These are phyloP conservation scores for Rhodotorula sp. DNA, from an alignment of 1,284 basidiomycete genomes.

Conservation along the genomic window DNA sequence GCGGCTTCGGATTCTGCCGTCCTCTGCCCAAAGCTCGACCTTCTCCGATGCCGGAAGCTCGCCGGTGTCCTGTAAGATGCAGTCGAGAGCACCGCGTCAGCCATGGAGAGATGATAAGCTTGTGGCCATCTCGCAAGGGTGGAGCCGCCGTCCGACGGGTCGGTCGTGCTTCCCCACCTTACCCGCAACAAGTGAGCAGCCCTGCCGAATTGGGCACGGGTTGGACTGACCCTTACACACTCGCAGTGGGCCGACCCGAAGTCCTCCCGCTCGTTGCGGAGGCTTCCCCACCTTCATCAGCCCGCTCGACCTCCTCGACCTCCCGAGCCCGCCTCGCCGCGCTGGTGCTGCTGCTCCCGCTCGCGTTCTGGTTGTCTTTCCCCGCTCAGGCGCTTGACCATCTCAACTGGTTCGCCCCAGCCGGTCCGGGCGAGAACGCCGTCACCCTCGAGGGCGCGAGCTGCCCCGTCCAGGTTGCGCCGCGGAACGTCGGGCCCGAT, in stretches of 20 bases:
- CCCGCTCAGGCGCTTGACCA: background rate
- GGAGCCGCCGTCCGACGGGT: too few relatives aligned
- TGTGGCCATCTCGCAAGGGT: too few relatives aligned
- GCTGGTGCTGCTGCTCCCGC: slow-evolving; percentile 18
- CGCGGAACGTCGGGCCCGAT: slow-evolving; percentile 22
- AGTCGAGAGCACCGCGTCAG: too few relatives aligned
- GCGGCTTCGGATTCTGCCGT: too few relatives aligned
- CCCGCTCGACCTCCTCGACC: background rate
- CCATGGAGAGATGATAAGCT: too few relatives aligned
- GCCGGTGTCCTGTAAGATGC: too few relatives aligned
- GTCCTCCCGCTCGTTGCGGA: background rate
- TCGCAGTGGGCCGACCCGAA: slow-evolving; percentile 9
- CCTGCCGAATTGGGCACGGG: too few relatives aligned
- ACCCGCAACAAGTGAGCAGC: background rate
- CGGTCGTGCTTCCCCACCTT: background rate
- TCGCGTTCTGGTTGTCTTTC: slow-evolving; percentile 15
- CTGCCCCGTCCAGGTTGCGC: slow-evolving; percentile 27
- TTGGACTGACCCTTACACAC: background rate
- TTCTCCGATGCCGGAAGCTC: too few relatives aligned
- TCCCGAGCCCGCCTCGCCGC: slow-evolving; percentile 4
- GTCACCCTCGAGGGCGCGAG: slow-evolving; percentile 1
- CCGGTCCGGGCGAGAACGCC: background rate
- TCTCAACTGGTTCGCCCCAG: background rate
- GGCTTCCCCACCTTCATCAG: background rate
- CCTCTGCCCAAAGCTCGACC: too few relatives aligned